These are phyloP conservation scores for Hippophae tibetana DNA, from an alignment of 306 rosid genomes.

Conservation along the genomic window DNA sequence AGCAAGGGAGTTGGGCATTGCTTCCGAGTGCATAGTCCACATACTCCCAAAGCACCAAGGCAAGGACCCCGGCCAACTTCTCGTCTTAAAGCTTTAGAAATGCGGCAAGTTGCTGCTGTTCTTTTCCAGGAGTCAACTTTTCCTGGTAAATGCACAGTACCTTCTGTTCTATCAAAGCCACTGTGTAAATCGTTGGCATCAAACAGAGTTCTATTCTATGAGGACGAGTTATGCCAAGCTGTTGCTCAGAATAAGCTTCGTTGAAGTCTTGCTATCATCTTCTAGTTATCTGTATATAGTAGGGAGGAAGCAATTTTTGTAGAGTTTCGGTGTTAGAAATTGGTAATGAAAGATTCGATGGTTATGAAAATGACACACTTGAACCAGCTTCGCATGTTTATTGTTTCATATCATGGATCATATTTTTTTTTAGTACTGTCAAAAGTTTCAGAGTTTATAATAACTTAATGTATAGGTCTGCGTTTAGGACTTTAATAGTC, in stretches of 20 bases:
- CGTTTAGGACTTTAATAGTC: too few species aligned
- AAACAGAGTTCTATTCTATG: conserved; percentile 80
- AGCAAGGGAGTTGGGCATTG: conserved; percentile 69
- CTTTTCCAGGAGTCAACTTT: conserved; percentile 74
- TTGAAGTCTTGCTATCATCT: conserved; percentile 25
- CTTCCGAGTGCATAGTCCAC: conserved; percentile 47
- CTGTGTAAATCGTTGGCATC: conserved; percentile 81
- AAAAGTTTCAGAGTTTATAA: too few species aligned
- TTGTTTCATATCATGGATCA: conserved; percentile 10
- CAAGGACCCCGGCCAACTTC: conserved; percentile 90
- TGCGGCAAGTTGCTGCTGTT: conserved; percentile 89
- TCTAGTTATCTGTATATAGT: conserved; percentile 34
- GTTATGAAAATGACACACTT: conserved; percentile 33
- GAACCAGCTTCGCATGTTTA: conserved; percentile 34
- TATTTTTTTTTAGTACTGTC: too few species aligned
- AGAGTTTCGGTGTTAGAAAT: conserved; percentile 31
- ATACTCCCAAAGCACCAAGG: conserved; percentile 87
- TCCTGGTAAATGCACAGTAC: conserved; percentile 60
- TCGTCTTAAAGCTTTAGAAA: conserved; percentile 73
- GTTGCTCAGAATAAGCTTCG: conserved; percentile 93
- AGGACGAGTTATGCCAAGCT: conserved; percentile 91
- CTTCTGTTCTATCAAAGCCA: conserved; percentile 67
- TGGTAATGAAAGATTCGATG: conserved; percentile 26
- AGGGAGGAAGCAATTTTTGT: conserved; percentile 48
- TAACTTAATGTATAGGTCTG: too few species aligned